Evolutionary conservation across 1,139 yeast genomes (phyloP).

Genomic region (Kurtzmaniella quercitrusa): DNA sequence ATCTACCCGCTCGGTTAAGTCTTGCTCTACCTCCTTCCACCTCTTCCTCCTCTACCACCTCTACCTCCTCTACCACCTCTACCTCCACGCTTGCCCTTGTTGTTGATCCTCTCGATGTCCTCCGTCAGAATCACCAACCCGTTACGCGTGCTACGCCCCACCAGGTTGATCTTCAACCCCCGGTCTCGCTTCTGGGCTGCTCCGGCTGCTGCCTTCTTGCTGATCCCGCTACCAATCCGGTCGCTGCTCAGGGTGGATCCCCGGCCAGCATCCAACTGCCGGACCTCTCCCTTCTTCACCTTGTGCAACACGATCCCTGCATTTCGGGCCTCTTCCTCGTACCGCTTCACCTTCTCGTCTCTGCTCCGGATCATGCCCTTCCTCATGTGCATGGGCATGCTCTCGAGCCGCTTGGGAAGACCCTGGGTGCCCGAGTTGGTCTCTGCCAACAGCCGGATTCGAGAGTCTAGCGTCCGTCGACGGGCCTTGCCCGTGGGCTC

Average conservation of each 20-base stretch:
- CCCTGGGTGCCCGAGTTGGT: slow-evolving; percentile 42
- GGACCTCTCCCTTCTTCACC: slow-evolving; percentile 58
- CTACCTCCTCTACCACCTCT: slow-evolving; percentile 8
- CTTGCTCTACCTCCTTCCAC: slow-evolving; percentile 1
- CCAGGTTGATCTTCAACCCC: slow-evolving; percentile 72
- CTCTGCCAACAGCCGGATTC: slow-evolving; percentile 56
- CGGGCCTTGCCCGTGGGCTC: slow-evolving; percentile 81
- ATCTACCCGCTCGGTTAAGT: no score
- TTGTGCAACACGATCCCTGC: slow-evolving; percentile 81
- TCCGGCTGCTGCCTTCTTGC: slow-evolving; percentile 16
- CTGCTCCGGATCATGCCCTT: slow-evolving; percentile 73
- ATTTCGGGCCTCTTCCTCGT: slow-evolving; percentile 75
- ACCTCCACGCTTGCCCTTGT: slow-evolving; percentile 9
- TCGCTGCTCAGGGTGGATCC: slow-evolving; percentile 51
- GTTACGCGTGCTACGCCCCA: slow-evolving; percentile 77
- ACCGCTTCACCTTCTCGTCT: slow-evolving; percentile 46
- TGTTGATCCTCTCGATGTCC: slow-evolving; percentile 54
- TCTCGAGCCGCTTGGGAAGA: slow-evolving; percentile 50
- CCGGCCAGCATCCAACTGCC: slow-evolving; percentile 52
- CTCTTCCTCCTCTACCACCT: slow-evolving; percentile 13
- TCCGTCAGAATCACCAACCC: slow-evolving; percentile 71
- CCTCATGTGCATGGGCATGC: slow-evolving; percentile 84
- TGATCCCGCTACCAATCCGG: slow-evolving; percentile 50
- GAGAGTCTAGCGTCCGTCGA: slow-evolving; percentile 63
- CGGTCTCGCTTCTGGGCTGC: slow-evolving; percentile 48